A percentile compares a stretch with the other conserved stretches of the same genome.
phyloP scores from a whole-genome alignment of 73 alveolate genomes.

The Blepharisma stoltei region DNA sequence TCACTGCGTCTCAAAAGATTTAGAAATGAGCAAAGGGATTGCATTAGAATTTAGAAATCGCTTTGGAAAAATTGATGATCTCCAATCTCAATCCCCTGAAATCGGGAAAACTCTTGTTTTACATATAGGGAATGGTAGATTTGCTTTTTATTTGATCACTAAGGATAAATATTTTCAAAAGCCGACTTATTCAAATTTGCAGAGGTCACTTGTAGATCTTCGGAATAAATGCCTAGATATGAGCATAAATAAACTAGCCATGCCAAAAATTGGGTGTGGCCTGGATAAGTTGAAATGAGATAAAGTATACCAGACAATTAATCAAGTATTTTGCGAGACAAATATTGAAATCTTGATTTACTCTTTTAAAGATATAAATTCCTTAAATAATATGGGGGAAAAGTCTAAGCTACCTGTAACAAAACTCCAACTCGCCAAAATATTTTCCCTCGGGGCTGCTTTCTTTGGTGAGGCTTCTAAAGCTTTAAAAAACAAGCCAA shows the following conservation, averaged over 20 bases:
- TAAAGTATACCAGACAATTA: neutral
- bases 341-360: too few relatives aligned
- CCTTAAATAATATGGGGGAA: too few relatives aligned
- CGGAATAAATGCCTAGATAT: neutral
- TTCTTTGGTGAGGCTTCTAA: too few relatives aligned
- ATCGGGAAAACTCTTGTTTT: neutral
- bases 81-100: neutral
- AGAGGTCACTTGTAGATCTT: neutral
- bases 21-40: conserved; percentile 29
- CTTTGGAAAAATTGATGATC: conserved; percentile 28
- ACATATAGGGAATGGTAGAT: neutral
- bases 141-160: neutral
- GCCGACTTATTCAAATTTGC: conserved; percentile 9
- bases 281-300: conserved; percentile 22
- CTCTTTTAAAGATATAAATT: too few relatives aligned
- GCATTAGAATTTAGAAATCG: conserved; percentile 10
- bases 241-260: neutral
- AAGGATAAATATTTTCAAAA: conserved; percentile 29
- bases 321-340: neutral
- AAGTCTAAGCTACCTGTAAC: too few relatives aligned
- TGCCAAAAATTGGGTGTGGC: conserved; percentile 38
- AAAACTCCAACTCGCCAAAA: too few relatives aligned
- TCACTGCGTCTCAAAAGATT: conserved; percentile 26
- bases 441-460: too few relatives aligned
- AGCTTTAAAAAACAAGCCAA: too few relatives aligned